Evolutionary conservation across 192 early-diverging fungal species (phyloP).

Genomic region (Umbelopsis isabellina): DNA sequence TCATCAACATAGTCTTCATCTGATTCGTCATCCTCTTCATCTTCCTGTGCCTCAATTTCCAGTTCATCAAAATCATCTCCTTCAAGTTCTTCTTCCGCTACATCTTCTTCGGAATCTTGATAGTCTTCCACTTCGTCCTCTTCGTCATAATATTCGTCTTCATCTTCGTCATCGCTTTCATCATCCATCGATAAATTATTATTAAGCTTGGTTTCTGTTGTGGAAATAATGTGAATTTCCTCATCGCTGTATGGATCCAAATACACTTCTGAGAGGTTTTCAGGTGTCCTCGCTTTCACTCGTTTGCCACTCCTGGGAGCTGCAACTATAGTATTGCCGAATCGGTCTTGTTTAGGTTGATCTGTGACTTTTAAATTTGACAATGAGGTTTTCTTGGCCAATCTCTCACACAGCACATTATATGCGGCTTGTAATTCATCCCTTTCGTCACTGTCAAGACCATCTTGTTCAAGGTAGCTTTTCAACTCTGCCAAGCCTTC

Average conservation of each 20-base stretch:
- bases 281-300: no score
- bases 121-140: slow-evolving; percentile 4
- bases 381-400: no score
- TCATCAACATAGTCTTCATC: slow-evolving; percentile 20
- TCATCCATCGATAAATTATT: background rate
- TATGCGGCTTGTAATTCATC: no score
- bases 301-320: no score
- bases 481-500: no score
- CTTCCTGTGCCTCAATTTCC: slow-evolving; percentile 1
- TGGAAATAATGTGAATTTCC: background rate
- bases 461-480: no score
- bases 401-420: no score
- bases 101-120: slow-evolving; percentile 1
- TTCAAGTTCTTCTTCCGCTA: background rate
- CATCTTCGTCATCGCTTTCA: background rate
- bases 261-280: background rate
- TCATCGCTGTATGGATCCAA: slow-evolving; percentile 6
- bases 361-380: no score
- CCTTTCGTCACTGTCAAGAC: no score
- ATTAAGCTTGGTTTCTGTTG: background rate
- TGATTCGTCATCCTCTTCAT: background rate
- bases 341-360: no score
- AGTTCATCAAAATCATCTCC: background rate
- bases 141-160: background rate
- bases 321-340: no score